Conservation (phyloP, 352 stramenopile species). For the Globisporangium paroecandrum region DNA sequence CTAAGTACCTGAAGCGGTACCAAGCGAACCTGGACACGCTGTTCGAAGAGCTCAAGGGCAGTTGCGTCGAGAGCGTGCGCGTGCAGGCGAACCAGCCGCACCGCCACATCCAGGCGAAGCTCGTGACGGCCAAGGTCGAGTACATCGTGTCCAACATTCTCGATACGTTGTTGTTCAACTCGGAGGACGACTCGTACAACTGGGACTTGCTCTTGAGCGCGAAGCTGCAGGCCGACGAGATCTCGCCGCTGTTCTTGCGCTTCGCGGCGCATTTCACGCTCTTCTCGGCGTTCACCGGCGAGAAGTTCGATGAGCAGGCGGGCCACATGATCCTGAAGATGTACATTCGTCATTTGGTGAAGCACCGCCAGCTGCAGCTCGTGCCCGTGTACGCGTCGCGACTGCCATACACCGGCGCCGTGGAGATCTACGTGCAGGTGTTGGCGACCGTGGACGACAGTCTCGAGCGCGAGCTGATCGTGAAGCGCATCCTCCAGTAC, state of each 20-base stretch:
- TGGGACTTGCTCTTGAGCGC: constrained; percentile 62
- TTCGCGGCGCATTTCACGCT: constrained; percentile 82
- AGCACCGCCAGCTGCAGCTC: constrained; percentile 72
- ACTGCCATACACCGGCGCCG: constrained; percentile 51
- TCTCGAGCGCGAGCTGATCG: constrained; percentile 61
- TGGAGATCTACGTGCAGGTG: constrained; percentile 77
- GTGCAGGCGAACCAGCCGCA: constrained; percentile 68
- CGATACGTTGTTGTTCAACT: constrained; percentile 44
- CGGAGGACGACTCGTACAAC: constrained; percentile 47
- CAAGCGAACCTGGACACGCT: constrained; percentile 59
- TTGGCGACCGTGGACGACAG: constrained; percentile 54
- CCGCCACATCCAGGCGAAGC: constrained; percentile 74
- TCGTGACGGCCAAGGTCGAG: constrained; percentile 75
- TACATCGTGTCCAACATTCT: constrained; percentile 72
- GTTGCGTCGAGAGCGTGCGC: constrained; percentile 57
- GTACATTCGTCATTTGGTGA: constrained; percentile 81
- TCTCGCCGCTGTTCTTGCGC: constrained; percentile 60
- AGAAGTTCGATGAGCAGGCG: constrained; percentile 57
- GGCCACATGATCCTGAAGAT: constrained; percentile 79
- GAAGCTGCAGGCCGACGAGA: constrained; percentile 36
- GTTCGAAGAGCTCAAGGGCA: constrained; percentile 75
- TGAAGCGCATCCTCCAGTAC: constrained; percentile 67
- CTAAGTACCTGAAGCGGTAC: constrained; percentile 74
- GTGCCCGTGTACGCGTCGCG: constrained; percentile 70
- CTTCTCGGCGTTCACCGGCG: constrained; percentile 64